These are phyloP conservation scores for Cryphonectria radicalis DNA, from an alignment of 2,329 filamentous ascomycete genomes.

Conservation along the genomic window DNA sequence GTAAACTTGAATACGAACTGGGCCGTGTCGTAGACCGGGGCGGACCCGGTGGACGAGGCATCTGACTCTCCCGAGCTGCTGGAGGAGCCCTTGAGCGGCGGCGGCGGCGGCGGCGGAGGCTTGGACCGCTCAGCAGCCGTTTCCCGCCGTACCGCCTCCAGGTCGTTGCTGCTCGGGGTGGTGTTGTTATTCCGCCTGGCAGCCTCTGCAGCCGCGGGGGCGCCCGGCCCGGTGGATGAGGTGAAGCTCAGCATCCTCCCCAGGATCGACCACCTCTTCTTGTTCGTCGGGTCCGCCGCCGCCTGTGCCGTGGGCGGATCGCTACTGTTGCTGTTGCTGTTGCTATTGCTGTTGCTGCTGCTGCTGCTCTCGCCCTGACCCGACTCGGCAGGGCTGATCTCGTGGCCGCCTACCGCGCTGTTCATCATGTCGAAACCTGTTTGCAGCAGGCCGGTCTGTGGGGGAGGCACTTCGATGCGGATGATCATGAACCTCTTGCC, in stretches of 20 bases:
- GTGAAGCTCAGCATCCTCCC: conserved; percentile 63
- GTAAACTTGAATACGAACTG: conserved; percentile 76
- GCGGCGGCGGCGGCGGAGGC: conserved; percentile 43
- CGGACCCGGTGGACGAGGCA: conserved; percentile 58
- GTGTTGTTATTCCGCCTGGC: conserved; percentile 34
- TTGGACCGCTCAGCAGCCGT: conserved; percentile 50
- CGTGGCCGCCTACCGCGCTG: conserved; percentile 50
- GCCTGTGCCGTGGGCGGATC: conserved; percentile 35
- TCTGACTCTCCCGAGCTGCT: conserved; percentile 43
- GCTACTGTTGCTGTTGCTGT: too few species aligned
- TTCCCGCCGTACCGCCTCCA: conserved; percentile 56
- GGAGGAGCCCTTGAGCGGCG: conserved; percentile 40
- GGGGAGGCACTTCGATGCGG: conserved; percentile 67
- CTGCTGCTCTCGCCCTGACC: conserved; percentile 22
- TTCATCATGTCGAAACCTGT: conserved; percentile 29
- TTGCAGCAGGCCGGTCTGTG: conserved; percentile 51
- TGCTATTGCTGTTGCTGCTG: too few species aligned
- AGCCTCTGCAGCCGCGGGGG: conserved; percentile 20
- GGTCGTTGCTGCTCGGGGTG: conserved; percentile 49
- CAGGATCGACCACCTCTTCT: conserved; percentile 68
- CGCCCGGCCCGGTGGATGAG: conserved; percentile 26
- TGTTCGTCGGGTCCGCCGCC: conserved; percentile 37
- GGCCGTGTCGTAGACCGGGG: conserved; percentile 58
- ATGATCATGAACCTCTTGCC: conserved; percentile 88
- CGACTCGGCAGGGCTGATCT: conserved; percentile 27